Conservation (phyloP, 257 asterid genomes). For the Vinca minor region DNA sequence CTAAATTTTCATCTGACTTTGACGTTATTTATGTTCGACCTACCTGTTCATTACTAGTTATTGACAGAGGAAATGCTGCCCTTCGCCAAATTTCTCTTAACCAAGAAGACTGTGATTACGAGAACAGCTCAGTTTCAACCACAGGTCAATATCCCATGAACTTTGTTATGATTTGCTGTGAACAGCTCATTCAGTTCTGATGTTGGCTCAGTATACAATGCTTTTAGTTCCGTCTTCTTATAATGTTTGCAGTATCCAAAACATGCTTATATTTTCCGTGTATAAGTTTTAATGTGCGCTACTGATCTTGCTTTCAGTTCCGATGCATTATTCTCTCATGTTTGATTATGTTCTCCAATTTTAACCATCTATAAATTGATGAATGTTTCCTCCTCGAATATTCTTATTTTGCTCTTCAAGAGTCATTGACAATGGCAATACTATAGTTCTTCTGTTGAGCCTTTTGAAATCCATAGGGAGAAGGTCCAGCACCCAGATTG, state of each 20-base stretch:
- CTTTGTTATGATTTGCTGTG: conserved; percentile 1
- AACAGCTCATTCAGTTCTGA: not conserved
- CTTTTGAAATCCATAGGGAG: not conserved
- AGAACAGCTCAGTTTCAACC: conserved; percentile 54
- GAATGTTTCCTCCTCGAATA: too few species aligned
- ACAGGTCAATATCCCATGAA: conserved; percentile 40
- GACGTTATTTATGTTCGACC: conserved; percentile 73
- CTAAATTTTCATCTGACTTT: conserved; percentile 83
- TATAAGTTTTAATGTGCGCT: not conserved
- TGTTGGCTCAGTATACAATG: not conserved
- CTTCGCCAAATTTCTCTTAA: conserved; percentile 81
- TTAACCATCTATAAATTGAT: not conserved
- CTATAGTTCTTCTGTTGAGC: not conserved
- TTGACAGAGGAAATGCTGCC: conserved; percentile 98
- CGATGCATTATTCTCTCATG: too few species aligned
- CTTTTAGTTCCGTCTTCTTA: not conserved
- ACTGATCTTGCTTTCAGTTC: not conserved
- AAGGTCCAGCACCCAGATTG: not conserved
- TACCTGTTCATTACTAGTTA: conserved; percentile 76
- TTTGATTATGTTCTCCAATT: not conserved
- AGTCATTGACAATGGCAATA: not conserved
- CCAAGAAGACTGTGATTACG: conserved; percentile 72
- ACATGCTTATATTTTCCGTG: not conserved
- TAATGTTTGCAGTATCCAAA: not conserved
- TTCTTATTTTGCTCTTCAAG: too few species aligned